Conservation (phyloP, 148 eudicot species). For the Spergularia bocconei region DNA sequence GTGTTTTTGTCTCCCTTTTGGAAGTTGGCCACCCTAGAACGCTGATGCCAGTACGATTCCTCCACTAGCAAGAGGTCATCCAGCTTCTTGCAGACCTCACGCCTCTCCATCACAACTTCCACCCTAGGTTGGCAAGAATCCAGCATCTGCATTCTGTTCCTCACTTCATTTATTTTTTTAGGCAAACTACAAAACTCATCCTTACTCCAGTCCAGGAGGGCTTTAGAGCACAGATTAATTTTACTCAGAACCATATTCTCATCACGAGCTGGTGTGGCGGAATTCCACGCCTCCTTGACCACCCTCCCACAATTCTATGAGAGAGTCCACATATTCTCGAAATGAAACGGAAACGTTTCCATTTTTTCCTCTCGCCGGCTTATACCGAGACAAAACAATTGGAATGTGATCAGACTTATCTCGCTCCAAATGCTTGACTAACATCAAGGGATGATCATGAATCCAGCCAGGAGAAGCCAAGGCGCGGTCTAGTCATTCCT, state of each 20-base stretch:
- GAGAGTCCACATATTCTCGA: background rate
- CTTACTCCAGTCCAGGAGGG: background rate
- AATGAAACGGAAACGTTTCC: background rate
- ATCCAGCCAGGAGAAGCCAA: background rate
- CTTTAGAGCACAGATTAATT: background rate
- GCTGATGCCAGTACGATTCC: background rate
- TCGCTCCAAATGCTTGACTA: background rate
- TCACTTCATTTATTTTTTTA: background rate
- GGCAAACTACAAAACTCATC: background rate
- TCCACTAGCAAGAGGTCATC: background rate
- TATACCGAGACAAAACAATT: background rate
- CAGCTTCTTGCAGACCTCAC: background rate
- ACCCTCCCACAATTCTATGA: background rate
- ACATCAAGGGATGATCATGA: background rate
- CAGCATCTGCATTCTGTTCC: background rate
- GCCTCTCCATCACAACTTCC: background rate
- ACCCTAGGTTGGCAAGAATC: background rate
- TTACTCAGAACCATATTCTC: background rate
- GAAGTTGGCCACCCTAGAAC: background rate
- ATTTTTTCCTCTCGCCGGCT: no score
- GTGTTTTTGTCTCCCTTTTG: background rate
- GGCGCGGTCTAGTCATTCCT: background rate
- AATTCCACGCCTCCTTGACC: background rate
- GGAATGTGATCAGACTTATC: background rate
- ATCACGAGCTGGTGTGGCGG: no score